Evolutionary conservation across 2,329 filamentous ascomycete genomes (phyloP).

Genomic region (Xylariales sp.): DNA sequence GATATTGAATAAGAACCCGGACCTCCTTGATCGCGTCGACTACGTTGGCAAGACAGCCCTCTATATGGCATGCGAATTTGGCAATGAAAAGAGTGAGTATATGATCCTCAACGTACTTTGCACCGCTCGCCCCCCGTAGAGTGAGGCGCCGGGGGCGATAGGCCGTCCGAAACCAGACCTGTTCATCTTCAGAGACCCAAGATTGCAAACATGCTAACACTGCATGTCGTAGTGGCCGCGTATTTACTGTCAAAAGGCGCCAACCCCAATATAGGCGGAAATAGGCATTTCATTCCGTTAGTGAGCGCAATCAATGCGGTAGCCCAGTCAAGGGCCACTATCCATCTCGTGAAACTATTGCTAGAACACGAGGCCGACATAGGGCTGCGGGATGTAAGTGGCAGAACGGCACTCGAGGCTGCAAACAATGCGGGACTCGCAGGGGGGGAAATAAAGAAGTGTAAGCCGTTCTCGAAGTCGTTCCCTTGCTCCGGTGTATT

Average conservation of each 20-base stretch:
- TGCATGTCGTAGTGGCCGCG: conserved; percentile 40
- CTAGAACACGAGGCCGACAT: conserved; percentile 42
- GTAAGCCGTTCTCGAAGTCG: not conserved
- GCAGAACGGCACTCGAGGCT: conserved; percentile 40
- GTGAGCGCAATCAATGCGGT: conserved; percentile 44
- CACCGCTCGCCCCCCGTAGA: not conserved
- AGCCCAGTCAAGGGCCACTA: conserved; percentile 40
- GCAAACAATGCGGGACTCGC: conserved; percentile 42
- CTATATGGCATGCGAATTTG: conserved; percentile 48
- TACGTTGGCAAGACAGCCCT: conserved; percentile 47
- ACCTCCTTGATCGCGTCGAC: conserved; percentile 41
- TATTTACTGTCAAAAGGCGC: conserved; percentile 41
- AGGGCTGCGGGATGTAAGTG: conserved; percentile 37
- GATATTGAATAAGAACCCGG: conserved; percentile 40
- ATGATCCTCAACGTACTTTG: not conserved
- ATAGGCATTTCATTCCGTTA: conserved; percentile 34
- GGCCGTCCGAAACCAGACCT: not conserved
- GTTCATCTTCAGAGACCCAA: not conserved
- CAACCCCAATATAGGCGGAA: conserved; percentile 43
- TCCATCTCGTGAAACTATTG: conserved; percentile 43
- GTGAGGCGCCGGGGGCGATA: not conserved
- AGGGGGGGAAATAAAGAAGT: conserved; percentile 37
- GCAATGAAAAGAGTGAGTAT: conserved; percentile 44
- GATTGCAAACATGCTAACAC: not conserved
- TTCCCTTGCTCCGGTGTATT: not conserved